phyloP scores from a whole-genome alignment of 148 eudicot genomes.

The Talinum fruticosum region DNA sequence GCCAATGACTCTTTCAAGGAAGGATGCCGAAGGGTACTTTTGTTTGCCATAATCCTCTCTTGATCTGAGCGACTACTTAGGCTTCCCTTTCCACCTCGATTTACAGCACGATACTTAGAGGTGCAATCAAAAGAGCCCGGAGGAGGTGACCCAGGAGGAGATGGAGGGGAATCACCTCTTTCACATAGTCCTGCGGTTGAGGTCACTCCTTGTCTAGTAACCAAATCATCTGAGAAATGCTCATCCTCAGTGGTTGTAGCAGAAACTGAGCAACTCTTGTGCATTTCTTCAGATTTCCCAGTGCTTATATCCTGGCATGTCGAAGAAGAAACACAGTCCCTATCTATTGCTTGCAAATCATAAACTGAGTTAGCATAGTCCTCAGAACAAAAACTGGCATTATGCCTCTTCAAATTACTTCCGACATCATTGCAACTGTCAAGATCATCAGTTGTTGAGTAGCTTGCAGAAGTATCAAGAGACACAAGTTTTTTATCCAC shows the following conservation, averaged over 20 bases:
- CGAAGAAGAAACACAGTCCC: slow-evolving; percentile 40
- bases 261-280: slow-evolving; percentile 43
- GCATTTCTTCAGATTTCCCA: slow-evolving; percentile 47
- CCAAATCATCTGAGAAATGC: slow-evolving; percentile 33
- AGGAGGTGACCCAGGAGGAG: slow-evolving; percentile 61
- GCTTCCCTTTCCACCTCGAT: slow-evolving; percentile 61
- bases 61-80: slow-evolving; percentile 55
- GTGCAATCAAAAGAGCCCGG: slow-evolving; percentile 70
- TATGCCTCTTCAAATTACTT: slow-evolving; percentile 35
- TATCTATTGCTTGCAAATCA: slow-evolving; percentile 77
- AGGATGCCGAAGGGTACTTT: slow-evolving; percentile 37
- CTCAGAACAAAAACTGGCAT: slow-evolving; percentile 64
- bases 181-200: slow-evolving; percentile 34
- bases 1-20: slow-evolving; percentile 64
- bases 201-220: slow-evolving; percentile 28
- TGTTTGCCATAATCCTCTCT: slow-evolving; percentile 38
- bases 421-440: slow-evolving; percentile 31
- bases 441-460: slow-evolving; percentile 27
- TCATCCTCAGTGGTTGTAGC: slow-evolving; percentile 62
- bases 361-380: slow-evolving; percentile 70
- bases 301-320: slow-evolving; percentile 40
- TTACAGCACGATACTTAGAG: slow-evolving; percentile 41
- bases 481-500: slow-evolving; percentile 59
- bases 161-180: slow-evolving; percentile 38
- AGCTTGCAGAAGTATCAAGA: slow-evolving; percentile 31